Base-by-base conservation (phyloP, 2,329 filamentous ascomycete genomes). In the Periconia digitata region DNA sequence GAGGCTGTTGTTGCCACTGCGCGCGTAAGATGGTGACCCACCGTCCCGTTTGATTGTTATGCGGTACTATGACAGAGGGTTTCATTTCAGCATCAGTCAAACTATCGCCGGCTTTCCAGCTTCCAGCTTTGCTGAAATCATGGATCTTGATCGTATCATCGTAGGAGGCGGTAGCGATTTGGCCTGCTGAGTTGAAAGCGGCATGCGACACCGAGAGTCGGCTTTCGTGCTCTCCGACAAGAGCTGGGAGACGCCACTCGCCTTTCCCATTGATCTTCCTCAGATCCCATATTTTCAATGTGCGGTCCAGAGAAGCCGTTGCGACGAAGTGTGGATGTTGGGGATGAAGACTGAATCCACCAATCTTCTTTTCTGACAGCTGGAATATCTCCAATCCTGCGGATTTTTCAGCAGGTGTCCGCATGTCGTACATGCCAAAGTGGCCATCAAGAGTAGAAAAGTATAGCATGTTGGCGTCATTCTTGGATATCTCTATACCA, bases 111-210 rank as follows among this genome's bases (percentile, higher is more conserved):
- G 78, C 84, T 84, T 76, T 66, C 67, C 74, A 75, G 6, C 67
- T 56, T 13, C 62, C 63, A 15, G 65, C 71, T 8, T 74, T 67
- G 5, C 74, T 78, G 58, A 95, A 89, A 58, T 92, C 83, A 73
- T 97, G 90, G 8, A 99, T 87, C 66, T 97, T 97, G 55, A 99
- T 82, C 0, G 89, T 95, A 61, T 99, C 91, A 64, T 99, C 94
- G 67, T 99, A 99, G 0, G 88, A 92, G 0, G 91, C 88, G 0
- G 94, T 99, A 0, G 92, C 94, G 5, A 99, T 78, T 55, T 95
- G 89, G 0, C 92, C 94, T 0, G 82, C 86, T 0, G 84, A 78
- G 53, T 91, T 94, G 85, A 92, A 99, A 0, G 92, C 89, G 0
- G 92, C 94, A 68, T 96, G 92, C 0, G 90, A 95, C 0, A 99